These are phyloP conservation scores for Fusarium sp. DNA, from an alignment of 2,329 filamentous ascomycete species.

Conservation along the genomic window DNA sequence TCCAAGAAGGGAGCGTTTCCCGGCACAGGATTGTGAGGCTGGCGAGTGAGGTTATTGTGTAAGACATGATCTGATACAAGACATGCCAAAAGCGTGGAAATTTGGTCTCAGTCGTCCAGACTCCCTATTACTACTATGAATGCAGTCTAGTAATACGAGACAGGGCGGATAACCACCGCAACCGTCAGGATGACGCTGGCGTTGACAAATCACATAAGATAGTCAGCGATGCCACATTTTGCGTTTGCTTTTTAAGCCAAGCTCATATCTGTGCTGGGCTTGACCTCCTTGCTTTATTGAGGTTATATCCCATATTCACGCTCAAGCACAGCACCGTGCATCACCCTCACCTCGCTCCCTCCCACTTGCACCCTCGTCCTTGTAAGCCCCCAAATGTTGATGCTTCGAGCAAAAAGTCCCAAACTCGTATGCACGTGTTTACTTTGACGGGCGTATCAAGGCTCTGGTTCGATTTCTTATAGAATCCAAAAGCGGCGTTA, in stretches of 20 bases:
- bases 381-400: constrained; percentile 20
- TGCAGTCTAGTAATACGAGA: constrained; percentile 17
- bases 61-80: constrained; percentile 18
- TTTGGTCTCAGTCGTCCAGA: constrained; percentile 17
- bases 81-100: constrained; percentile 20
- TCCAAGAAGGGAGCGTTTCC: constrained; percentile 95
- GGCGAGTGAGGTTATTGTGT: constrained; percentile 10
- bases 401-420: constrained; percentile 10
- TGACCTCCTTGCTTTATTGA: constrained; percentile 13
- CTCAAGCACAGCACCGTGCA: constrained; percentile 40
- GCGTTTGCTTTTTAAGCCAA: constrained; percentile 24
- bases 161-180: constrained; percentile 13
- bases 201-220: constrained; percentile 38
- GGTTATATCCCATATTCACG: constrained; percentile 43
- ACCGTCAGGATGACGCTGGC: constrained; percentile 34
- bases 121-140: constrained; percentile 13
- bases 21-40: constrained; percentile 75
- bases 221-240: constrained; percentile 24
- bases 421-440: constrained; percentile 1
- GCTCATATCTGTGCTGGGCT: constrained; percentile 3
- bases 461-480: constrained; percentile 1
- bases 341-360: constrained; percentile 33
- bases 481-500: constrained; percentile 16
- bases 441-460: not conserved
- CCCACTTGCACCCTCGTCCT: constrained; percentile 17